Evolutionary conservation across 2,329 filamentous ascomycete genomes (phyloP).

Genomic region (Monosporascus cannonballus): DNA sequence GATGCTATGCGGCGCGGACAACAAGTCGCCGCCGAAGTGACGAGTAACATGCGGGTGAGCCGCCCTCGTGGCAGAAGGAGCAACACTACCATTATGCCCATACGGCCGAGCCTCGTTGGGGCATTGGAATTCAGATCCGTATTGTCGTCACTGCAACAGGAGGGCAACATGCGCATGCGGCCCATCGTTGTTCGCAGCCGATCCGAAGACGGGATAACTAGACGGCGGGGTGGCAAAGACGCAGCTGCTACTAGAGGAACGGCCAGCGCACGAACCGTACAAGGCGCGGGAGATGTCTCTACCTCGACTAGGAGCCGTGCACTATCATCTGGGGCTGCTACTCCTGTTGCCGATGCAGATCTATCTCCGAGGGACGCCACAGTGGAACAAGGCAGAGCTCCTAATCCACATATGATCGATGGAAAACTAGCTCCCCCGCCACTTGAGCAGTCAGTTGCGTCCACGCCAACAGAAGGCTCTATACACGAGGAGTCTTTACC

Average conservation of each 20-base stretch:
- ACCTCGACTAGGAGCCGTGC: constrained; percentile 33
- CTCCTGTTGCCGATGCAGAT: constrained; percentile 29
- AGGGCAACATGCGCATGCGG: constrained; percentile 67
- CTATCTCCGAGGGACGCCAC: constrained; percentile 34
- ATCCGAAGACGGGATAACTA: constrained; percentile 50
- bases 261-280: constrained; percentile 10
- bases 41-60: constrained; percentile 86
- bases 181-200: constrained; percentile 64
- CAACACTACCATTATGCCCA: constrained; percentile 73
- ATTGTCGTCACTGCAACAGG: constrained; percentile 77
- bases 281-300: constrained; percentile 8
- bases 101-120: constrained; percentile 87
- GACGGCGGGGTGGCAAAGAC: neutral
- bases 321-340: constrained; percentile 40
- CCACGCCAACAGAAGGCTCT: constrained; percentile 10
- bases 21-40: constrained; percentile 73
- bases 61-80: constrained; percentile 60
- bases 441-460: constrained; percentile 7
- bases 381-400: constrained; percentile 18
- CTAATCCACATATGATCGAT: constrained; percentile 20
- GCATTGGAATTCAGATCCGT: constrained; percentile 91
- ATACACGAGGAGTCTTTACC: constrained; percentile 8
- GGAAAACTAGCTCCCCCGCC: constrained; percentile 28
- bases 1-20: constrained; percentile 47
- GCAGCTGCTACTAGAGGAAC: constrained; percentile 4